Conservation (phyloP, 148 eudicot species). For the Silene latifolia region DNA sequence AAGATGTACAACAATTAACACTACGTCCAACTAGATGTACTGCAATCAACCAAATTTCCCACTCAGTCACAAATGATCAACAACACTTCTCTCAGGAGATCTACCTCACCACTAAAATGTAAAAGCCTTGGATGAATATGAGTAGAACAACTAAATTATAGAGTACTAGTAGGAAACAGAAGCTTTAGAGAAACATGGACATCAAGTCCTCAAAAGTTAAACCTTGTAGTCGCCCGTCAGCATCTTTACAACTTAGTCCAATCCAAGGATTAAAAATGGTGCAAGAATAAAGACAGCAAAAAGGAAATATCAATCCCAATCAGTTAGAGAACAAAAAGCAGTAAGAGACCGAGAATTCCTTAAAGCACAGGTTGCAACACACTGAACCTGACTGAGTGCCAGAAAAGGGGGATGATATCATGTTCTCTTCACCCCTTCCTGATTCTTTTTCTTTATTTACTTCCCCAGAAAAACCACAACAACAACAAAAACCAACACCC, state of each 20-base stretch:
- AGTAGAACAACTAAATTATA: not conserved
- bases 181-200: not conserved
- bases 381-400: not conserved
- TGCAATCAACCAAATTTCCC: not conserved
- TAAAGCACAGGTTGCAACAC: not conserved
- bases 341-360: not conserved
- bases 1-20: not conserved
- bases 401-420: not conserved
- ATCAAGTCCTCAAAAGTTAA: not conserved
- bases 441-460: no score
- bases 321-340: not conserved
- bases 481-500: no score
- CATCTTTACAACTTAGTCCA: not conserved
- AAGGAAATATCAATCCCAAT: not conserved
- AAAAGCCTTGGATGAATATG: slow-evolving; percentile 6
- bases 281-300: not conserved
- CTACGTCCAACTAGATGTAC: slow-evolving; percentile 1
- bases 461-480: no score
- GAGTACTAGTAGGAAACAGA: not conserved
- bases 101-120: not conserved
- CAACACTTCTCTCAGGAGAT: not conserved
- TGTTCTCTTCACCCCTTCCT: not conserved
- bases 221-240: no score
- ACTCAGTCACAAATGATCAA: not conserved
- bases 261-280: no score